Percentiles rank a stretch among this genome's conserved stretches.
Evolutionary conservation across 768 basidiomycete genomes (phyloP).

Genomic region (Terana coerulea): DNA sequence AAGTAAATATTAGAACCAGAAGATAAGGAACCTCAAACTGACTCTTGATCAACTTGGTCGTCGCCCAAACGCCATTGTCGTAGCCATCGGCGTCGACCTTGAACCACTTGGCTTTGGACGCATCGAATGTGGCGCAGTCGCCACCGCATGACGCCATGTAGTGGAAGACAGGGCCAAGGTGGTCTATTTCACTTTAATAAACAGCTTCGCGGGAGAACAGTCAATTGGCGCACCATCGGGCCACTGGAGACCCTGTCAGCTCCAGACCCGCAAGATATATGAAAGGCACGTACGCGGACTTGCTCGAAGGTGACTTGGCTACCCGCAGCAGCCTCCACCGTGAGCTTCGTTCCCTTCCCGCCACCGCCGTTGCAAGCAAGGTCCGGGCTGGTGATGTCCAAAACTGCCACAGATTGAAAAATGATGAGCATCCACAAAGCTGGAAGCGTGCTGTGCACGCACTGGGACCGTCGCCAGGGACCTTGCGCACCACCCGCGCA

Average conservation of each 20-base stretch:
- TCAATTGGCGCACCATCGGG: slow-evolving; percentile 19
- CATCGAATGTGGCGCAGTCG: slow-evolving; percentile 31
- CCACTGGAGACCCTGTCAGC: slow-evolving; percentile 20
- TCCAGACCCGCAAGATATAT: not conserved
- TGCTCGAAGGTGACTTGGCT: slow-evolving; percentile 41
- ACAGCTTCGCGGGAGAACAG: no score
- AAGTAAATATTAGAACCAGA: not conserved
- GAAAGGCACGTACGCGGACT: slow-evolving; percentile 34
- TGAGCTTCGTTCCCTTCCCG: slow-evolving; percentile 25
- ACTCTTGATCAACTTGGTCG: slow-evolving; percentile 40
- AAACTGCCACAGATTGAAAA: slow-evolving; percentile 10
- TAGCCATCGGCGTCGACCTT: slow-evolving; percentile 46
- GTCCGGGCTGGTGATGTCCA: slow-evolving; percentile 30
- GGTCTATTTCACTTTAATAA: slow-evolving; percentile 31
- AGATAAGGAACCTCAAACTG: slow-evolving; percentile 15
- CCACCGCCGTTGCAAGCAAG: slow-evolving; percentile 43
- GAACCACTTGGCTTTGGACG: slow-evolving; percentile 43
- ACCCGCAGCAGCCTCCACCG: slow-evolving; percentile 38
- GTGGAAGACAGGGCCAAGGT: slow-evolving; percentile 47
- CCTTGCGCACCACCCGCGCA: slow-evolving; percentile 24
- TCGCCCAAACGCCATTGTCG: slow-evolving; percentile 39
- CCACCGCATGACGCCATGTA: slow-evolving; percentile 50
- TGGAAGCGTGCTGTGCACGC: slow-evolving; percentile 1
- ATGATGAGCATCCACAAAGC: not conserved
- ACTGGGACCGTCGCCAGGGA: slow-evolving; percentile 30